phyloP scores from a whole-genome alignment of 495 filamentous ascomycete genomes.

The Talaromyces borbonicus region DNA sequence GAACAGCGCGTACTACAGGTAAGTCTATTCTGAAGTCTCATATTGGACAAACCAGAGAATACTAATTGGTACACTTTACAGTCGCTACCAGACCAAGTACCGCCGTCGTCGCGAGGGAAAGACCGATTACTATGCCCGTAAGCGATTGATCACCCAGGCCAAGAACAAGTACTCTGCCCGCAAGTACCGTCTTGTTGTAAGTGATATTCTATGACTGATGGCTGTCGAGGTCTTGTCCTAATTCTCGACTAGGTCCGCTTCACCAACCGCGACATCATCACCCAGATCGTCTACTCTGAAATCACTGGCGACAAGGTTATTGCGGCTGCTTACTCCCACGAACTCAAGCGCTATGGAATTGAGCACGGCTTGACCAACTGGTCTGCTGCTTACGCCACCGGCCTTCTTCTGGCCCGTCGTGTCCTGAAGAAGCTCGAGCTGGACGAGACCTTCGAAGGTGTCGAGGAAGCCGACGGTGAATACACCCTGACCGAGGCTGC shows the following conservation, averaged over 20 bases:
- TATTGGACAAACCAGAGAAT: too few species aligned
- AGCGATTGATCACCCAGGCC: constrained; percentile 98
- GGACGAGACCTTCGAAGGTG: constrained; percentile 81
- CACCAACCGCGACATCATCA: constrained; percentile 99
- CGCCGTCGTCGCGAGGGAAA: constrained; percentile 91
- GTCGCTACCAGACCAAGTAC: constrained; percentile 99
- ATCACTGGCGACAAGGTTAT: constrained; percentile 97
- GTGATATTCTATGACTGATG: not conserved
- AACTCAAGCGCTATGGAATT: constrained; percentile 94
- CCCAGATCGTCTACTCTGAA: constrained; percentile 94
- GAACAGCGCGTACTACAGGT: constrained; percentile 97
- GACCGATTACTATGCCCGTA: constrained; percentile 99
- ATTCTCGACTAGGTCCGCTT: constrained; percentile 61
- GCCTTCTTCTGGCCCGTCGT: constrained; percentile 93
- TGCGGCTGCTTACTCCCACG: constrained; percentile 86
- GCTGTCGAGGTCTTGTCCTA: not conserved
- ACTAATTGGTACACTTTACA: constrained; percentile 38
- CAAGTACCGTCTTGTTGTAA: constrained; percentile 88
- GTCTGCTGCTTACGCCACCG: constrained; percentile 93
- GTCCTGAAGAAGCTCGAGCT: constrained; percentile 93
- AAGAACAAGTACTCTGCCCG: constrained; percentile 79
- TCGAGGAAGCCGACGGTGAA: constrained; percentile 92
- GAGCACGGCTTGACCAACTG: constrained; percentile 99
- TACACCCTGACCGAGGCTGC: constrained; percentile 85
- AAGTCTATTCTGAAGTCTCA: too few species aligned